Evolutionary conservation across 768 basidiomycete genomes (phyloP), one percentile per base, ranked within the genome.

Genomic region (Asterophora lycoperdoides): DNA sequence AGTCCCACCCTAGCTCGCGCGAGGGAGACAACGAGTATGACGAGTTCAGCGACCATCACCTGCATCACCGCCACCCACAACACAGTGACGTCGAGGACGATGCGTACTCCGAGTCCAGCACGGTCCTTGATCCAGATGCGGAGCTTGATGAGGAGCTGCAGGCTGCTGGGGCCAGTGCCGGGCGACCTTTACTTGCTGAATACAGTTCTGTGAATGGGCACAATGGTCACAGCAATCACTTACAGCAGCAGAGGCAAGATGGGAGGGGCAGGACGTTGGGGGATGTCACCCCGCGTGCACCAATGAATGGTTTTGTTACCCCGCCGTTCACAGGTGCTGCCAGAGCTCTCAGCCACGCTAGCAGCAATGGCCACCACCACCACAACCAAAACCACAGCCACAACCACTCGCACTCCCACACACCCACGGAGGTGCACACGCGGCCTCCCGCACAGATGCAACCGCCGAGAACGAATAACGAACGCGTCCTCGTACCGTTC

Each of bases 281-380:
- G 3, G 85, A 87, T 56, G 83, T 80, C 32, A 88, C 86, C 1
- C 86, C 86, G 11, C 74, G 80, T 7, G 71, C 78, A n/a, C 69
- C 72, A 0, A 9, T 69, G 34, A 56, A 59, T 17, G 54, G 52
- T 26, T 56, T 61, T 15, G 52, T 56, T 18, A 52, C 57, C 3
- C 55, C 59, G 2, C 54, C 46, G 6, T 48, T 53, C 46, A 23
- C 23, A 23, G 23, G 23, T 23, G 51, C 19, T 29, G 46, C 40
- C 29, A 37, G 39, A 9, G 30, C 30, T 13, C 30, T 32, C 30
- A 9, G 13, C 30, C 8, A 32, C 3, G 13, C 8, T 8, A 32
- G 13, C 30, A 32, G 30, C 30, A 32, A 13, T 13, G 13, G 30
- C 30, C 8, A 32, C 30, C 3, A 32, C 28, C 46, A 10, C n/a